Conservation (phyloP, 2,329 filamentous ascomycete species). For the Aureobasidium zeae region DNA sequence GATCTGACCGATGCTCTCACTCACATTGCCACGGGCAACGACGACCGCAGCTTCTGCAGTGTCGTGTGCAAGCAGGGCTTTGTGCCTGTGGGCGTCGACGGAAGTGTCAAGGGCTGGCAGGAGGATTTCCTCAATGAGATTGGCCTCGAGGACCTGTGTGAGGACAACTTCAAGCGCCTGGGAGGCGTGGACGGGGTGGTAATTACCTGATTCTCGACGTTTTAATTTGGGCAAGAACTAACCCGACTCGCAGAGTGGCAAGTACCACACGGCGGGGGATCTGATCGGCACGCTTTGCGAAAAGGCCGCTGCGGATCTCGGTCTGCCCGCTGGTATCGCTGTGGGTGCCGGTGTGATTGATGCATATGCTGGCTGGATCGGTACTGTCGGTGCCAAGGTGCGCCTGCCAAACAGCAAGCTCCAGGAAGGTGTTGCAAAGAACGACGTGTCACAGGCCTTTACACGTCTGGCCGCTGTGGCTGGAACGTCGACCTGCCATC, state of each 20-base stretch:
- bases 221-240: conserved; percentile 20
- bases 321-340: conserved; percentile 76
- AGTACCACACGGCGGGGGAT: conserved; percentile 85
- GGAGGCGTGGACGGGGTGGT: conserved; percentile 93
- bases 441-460: conserved; percentile 87
- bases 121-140: conserved; percentile 84
- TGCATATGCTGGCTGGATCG: conserved; percentile 97
- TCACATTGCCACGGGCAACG: conserved; percentile 84
- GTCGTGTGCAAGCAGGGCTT: conserved; percentile 96
- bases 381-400: conserved; percentile 95
- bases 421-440: conserved; percentile 51
- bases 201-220: conserved; percentile 30
- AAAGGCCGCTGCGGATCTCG: conserved; percentile 72
- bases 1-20: conserved; percentile 89
- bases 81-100: conserved; percentile 92
- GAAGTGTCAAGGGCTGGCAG: conserved; percentile 96
- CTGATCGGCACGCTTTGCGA: conserved; percentile 77
- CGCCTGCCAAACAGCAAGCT: conserved; percentile 59
- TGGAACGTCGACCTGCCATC: conserved; percentile 92
- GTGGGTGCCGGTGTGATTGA: conserved; percentile 96
- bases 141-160: conserved; percentile 71
- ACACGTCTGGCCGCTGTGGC: conserved; percentile 87
- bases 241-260: conserved; percentile 62
- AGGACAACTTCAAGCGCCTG: conserved; percentile 86
- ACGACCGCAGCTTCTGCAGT: conserved; percentile 89